A percentile compares a stretch with the other conserved stretches of the same genome.
Evolutionary conservation across 257 asterid genomes (phyloP).

Genomic region (Primulina eburnea): DNA sequence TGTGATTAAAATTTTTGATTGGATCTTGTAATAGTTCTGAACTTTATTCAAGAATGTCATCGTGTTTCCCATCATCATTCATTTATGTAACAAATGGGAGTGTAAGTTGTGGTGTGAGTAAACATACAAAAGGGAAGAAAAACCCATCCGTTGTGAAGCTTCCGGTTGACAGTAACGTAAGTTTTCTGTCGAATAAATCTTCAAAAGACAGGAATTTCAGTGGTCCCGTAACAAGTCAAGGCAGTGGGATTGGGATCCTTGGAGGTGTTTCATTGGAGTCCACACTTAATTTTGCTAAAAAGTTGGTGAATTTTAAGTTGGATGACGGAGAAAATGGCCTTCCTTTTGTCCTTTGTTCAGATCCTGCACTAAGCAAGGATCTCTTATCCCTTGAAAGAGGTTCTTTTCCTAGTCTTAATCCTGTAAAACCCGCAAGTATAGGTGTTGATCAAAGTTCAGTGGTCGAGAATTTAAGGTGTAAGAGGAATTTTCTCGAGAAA

Average conservation of each 20-base stretch:
- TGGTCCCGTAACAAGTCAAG: slow-evolving; percentile 21
- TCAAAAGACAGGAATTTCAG: slow-evolving; percentile 13
- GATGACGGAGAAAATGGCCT: slow-evolving; percentile 28
- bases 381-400: slow-evolving; percentile 38
- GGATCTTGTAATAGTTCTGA: slow-evolving; percentile 13
- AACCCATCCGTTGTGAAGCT: slow-evolving; percentile 28
- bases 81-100: slow-evolving; percentile 32
- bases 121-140: slow-evolving; percentile 44
- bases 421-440: slow-evolving; percentile 21
- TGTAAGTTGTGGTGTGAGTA: slow-evolving; percentile 33
- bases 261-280: slow-evolving; percentile 38
- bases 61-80: slow-evolving; percentile 41
- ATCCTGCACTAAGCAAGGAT: slow-evolving; percentile 52
- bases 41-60: slow-evolving; percentile 40
- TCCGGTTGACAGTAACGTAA: slow-evolving; percentile 29
- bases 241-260: slow-evolving; percentile 42
- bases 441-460: slow-evolving; percentile 27
- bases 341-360: slow-evolving; percentile 60
- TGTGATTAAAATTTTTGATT: neutral
- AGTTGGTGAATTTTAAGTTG: slow-evolving; percentile 36
- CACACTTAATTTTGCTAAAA: slow-evolving; percentile 36
- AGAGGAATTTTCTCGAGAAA: slow-evolving; percentile 55
- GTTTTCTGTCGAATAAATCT: slow-evolving; percentile 16
- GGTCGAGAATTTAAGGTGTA: slow-evolving; percentile 51
- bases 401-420: slow-evolving; percentile 16